Base-by-base conservation (phyloP, 768 basidiomycete genomes). In the Xerocomus spinulosus region DNA sequence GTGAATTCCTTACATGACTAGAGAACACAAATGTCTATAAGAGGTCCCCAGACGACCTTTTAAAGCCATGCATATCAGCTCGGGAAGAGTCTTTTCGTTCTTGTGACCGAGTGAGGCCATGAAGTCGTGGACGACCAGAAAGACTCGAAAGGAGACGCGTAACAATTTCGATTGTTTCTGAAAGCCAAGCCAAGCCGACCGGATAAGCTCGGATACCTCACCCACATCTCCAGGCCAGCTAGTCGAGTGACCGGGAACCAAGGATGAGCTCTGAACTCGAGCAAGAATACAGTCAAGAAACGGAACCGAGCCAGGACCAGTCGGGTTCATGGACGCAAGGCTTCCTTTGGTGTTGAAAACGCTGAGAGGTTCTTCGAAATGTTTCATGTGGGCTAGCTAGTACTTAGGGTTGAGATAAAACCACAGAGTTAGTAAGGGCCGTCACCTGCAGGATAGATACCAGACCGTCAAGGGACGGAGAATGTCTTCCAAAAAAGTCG, bases 371-470 rank as follows among this genome's bases (percentile, higher is more conserved):
- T 86, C 79, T 23, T 74, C 73, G 53, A 86, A 87, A 61, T 91
- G 87, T 51, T 85, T 85, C 62, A 89, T 63, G 58, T 87, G 72
- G 0, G 72, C 71, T 3, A 89, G 68, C 84, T 89, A 21, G 12
- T 17, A 52, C 3, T 13, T 35, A 41, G 13, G 36, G 9, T 15
- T 44, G 26, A 52, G 46, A 41, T 35, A 28, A 3, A 18, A 18
- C 4, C 6, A 2, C 10, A 1, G 28, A 15, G 12, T 32, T 3
- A 29, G 38, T 3, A 17, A 44, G 14, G n/a, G 26, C 24, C 36
- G 66, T 47, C 49, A 84, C 85, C 69, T 88, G 86, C 5, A 91
- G 60, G 28, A 80, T 73, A 7, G 78, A 81, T 9, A 80, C 54
- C 9, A 82, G 53, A 8, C 70, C 69, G 53, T 87, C 83, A 2